phyloP scores from a whole-genome alignment of 1,284 basidiomycete species.

The Ceratobasidium sp. region DNA sequence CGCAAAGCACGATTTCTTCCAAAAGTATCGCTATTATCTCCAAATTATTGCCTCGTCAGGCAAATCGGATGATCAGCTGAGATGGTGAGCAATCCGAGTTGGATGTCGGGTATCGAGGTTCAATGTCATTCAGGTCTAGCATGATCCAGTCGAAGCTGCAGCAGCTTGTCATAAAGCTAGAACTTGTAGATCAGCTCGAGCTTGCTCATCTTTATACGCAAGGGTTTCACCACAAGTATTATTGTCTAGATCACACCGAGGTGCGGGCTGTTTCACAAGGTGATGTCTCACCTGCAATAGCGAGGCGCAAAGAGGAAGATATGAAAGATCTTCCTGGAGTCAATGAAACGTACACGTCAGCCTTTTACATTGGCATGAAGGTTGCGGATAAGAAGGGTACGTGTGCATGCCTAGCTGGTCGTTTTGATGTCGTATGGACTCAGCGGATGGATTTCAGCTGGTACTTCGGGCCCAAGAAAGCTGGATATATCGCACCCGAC shows the following conservation, averaged over 20 bases:
- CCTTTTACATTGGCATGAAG: conserved; percentile 94
- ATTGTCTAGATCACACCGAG: conserved; percentile 87
- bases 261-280: conserved; percentile 87
- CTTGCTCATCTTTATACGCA: conserved; percentile 96
- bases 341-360: conserved; percentile 86
- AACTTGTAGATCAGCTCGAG: conserved; percentile 89
- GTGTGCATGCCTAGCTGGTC: conserved; percentile 44
- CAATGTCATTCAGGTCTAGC: no score
- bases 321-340: conserved; percentile 77
- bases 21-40: conserved; percentile 97
- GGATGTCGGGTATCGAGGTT: neutral
- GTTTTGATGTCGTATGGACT: conserved; percentile 34
- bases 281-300: conserved; percentile 75
- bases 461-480: conserved; percentile 72
- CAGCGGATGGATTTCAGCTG: conserved; percentile 56
- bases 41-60: conserved; percentile 94
- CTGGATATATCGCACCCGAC: conserved; percentile 98
- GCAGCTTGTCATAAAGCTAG: conserved; percentile 96
- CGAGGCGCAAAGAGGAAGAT: conserved; percentile 79
- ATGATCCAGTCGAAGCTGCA: conserved; percentile 98
- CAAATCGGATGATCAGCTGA: conserved; percentile 84
- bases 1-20: conserved; percentile 94
- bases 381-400: conserved; percentile 91
- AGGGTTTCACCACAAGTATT: conserved; percentile 87
- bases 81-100: conserved; percentile 71